A percentile compares a stretch with the other conserved stretches of the same genome.
Conservation (phyloP, 177 flowering plant species). For the Vitis hybrid region DNA sequence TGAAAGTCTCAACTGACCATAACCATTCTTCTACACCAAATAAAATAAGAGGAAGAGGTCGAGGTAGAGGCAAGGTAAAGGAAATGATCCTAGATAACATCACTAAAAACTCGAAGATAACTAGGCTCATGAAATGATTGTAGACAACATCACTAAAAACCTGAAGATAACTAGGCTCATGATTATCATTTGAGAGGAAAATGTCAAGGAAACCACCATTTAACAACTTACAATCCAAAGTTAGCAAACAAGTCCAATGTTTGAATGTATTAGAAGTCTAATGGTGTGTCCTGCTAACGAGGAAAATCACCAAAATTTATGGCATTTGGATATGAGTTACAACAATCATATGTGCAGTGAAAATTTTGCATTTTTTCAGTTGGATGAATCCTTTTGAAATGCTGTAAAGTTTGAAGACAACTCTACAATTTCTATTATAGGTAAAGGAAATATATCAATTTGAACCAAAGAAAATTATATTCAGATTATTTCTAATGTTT, state of each 20-base stretch:
- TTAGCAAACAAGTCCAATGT: neutral
- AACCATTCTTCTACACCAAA: no score
- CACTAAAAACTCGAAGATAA: neutral
- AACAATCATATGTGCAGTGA: neutral
- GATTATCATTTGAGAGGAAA: neutral
- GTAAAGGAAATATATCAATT: slow-evolving; percentile 3
- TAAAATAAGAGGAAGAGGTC: neutral
- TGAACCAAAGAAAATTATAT: neutral
- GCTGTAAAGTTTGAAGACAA: neutral
- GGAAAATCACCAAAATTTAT: neutral
- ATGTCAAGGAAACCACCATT: neutral
- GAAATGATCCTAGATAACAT: neutral
- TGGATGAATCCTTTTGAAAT: neutral
- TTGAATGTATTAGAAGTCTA: neutral
- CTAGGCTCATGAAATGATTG: no score
- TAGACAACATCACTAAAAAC: no score
- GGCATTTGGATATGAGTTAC: neutral
- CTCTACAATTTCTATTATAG: neutral
- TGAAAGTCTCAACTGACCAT: neutral
- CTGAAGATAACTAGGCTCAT: no score
- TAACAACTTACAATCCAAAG: neutral
- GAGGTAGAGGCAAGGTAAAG: neutral
- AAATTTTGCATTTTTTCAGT: neutral
- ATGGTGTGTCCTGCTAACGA: neutral
- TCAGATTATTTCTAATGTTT: slow-evolving; percentile 2